These are phyloP conservation scores for Dioscorea dumetorum DNA, from an alignment of 106 monocot genomes.

Conservation along the genomic window DNA sequence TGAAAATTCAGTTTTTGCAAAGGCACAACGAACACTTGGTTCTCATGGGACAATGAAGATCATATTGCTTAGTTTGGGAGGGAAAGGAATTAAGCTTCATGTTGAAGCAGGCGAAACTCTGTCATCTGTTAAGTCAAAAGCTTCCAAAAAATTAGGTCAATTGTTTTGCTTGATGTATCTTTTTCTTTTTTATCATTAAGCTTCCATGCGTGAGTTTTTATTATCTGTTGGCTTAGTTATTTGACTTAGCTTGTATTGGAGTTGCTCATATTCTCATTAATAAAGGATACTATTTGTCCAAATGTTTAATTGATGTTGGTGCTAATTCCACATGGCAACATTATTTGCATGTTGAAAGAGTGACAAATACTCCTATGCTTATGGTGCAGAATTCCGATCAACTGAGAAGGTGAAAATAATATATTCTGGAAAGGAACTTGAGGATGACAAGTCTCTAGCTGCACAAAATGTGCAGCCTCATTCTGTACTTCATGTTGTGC, in stretches of 20 bases:
- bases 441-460: conserved; percentile 62
- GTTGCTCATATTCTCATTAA: not conserved
- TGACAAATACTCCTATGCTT: conserved; percentile 4
- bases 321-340: not conserved
- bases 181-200: not conserved
- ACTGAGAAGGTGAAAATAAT: conserved; percentile 68
- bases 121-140: conserved; percentile 51
- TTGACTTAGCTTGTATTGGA: not conserved
- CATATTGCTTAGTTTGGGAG: conserved; percentile 57
- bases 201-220: not conserved
- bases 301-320: no score
- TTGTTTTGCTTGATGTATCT: not conserved
- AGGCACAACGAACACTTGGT: conserved; percentile 38
- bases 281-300: no score
- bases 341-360: not conserved
- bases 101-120: conserved; percentile 64
- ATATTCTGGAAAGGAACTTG: conserved; percentile 74
- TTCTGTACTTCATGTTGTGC: conserved; percentile 83
- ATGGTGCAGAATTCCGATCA: conserved; percentile 58
- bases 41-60: conserved; percentile 58
- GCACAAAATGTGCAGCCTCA: conserved; percentile 65
- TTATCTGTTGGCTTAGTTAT: not conserved
- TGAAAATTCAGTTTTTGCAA: conserved; percentile 58
- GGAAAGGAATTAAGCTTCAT: conserved; percentile 61
- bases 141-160: conserved; percentile 89